These are phyloP conservation scores for Candida neerlandica DNA, from an alignment of 1,139 yeast species.

Conservation along the genomic window DNA sequence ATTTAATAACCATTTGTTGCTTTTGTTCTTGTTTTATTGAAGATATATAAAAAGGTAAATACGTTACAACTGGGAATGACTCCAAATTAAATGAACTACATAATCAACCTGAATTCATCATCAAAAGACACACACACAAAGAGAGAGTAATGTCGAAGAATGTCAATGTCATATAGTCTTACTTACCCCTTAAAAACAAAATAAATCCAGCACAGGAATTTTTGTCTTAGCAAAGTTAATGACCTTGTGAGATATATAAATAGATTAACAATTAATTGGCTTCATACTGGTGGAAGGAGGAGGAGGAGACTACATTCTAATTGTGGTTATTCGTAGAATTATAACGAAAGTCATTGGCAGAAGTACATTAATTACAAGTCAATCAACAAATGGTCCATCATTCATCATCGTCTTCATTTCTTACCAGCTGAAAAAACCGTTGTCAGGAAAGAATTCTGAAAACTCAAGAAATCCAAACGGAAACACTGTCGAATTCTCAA, in stretches of 20 bases:
- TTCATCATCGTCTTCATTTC: no score
- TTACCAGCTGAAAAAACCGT: neutral
- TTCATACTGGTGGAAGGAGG: no score
- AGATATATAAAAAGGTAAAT: neutral
- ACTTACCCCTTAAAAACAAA: no score
- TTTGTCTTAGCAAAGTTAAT: no score
- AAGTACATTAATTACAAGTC: no score
- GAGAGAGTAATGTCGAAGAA: neutral
- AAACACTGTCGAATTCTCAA: neutral
- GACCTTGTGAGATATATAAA: no score
- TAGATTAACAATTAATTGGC: neutral
- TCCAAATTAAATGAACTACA: neutral
- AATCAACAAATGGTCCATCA: no score
- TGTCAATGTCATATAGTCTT: neutral
- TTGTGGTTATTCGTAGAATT: no score
- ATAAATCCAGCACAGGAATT: no score
- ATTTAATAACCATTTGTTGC: neutral
- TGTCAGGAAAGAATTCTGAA: neutral
- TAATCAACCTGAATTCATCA: neutral
- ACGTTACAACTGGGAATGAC: neutral
- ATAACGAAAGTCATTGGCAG: no score
- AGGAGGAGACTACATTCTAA: no score
- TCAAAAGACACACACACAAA: neutral
- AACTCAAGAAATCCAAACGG: neutral
- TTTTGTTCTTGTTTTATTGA: neutral